Conservation (phyloP, 805 yeast genomes). For the Jamesozyma lodderae region DNA sequence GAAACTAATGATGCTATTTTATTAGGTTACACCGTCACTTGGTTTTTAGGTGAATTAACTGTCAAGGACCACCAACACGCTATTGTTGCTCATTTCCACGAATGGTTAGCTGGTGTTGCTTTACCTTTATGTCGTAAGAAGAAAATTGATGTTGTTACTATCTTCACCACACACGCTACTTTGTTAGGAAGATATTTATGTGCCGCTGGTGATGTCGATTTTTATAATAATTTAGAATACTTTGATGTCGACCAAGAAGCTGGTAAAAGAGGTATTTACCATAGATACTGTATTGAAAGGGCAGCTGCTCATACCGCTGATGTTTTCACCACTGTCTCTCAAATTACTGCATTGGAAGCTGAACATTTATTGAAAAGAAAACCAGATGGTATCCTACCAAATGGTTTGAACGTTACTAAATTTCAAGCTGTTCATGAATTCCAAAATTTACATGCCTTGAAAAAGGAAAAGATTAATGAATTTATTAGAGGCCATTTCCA, state of each 20-base stretch:
- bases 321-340: slow-evolving; percentile 95
- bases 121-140: slow-evolving; percentile 87
- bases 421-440: slow-evolving; percentile 97
- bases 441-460: slow-evolving; percentile 88
- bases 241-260: slow-evolving; percentile 98
- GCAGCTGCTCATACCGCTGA: slow-evolving; percentile 97
- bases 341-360: slow-evolving; percentile 89
- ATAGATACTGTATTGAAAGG: slow-evolving; percentile 91
- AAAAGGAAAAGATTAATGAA: slow-evolving; percentile 87
- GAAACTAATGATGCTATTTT: slow-evolving; percentile 91
- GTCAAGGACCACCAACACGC: slow-evolving; percentile 76
- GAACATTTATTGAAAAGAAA: slow-evolving; percentile 89
- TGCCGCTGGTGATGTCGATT: slow-evolving; percentile 95
- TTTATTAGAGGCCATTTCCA: slow-evolving; percentile 95
- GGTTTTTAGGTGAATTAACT: slow-evolving; percentile 93
- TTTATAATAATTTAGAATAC: slow-evolving; percentile 78
- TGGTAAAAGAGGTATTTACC: slow-evolving; percentile 95
- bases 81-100: slow-evolving; percentile 89
- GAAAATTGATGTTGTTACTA: slow-evolving; percentile 85
- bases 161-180: slow-evolving; percentile 96
- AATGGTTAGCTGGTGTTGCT: slow-evolving; percentile 97
- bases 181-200: slow-evolving; percentile 88
- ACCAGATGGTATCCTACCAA: slow-evolving; percentile 97
- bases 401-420: slow-evolving; percentile 90
- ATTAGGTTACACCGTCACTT: slow-evolving; percentile 87